Conservation (phyloP, 306 rosid genomes). For the Styphnolobium japonicum region DNA sequence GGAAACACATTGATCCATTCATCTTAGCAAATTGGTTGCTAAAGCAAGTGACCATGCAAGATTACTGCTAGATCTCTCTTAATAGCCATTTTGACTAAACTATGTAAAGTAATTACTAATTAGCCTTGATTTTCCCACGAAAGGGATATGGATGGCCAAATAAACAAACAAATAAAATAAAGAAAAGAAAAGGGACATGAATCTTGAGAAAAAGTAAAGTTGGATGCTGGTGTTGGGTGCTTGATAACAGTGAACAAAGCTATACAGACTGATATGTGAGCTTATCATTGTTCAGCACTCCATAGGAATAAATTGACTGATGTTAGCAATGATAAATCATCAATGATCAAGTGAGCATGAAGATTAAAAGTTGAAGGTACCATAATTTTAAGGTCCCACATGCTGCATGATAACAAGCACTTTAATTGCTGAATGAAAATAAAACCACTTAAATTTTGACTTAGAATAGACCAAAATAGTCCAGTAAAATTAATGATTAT, state of each 20-base stretch:
- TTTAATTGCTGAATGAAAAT: conserved; percentile 26
- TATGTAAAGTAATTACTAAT: conserved; percentile 8
- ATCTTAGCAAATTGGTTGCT: neutral
- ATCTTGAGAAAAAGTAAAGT: conserved; percentile 28
- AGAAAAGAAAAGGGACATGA: conserved; percentile 23
- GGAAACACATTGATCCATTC: neutral
- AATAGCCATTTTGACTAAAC: conserved; percentile 9
- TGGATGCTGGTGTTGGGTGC: conserved; percentile 30
- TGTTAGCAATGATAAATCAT: conserved; percentile 34
- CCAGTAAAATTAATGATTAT: conserved; percentile 28
- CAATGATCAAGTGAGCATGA: conserved; percentile 42
- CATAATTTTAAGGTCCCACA: conserved; percentile 40
- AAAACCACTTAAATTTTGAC: conserved; percentile 36
- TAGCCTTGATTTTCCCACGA: conserved; percentile 8
- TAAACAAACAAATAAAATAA: neutral
- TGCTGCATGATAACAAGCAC: conserved; percentile 46
- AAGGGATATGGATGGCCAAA: neutral
- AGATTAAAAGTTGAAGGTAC: conserved; percentile 35
- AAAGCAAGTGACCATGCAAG: neutral
- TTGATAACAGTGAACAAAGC: conserved; percentile 10
- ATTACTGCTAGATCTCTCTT: conserved; percentile 19
- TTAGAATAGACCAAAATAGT: conserved; percentile 28
- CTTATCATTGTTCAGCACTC: conserved; percentile 43
- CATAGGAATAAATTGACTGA: conserved; percentile 33
- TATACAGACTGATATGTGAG: conserved; percentile 16